These are phyloP conservation scores for Colletotrichum sp. DNA, from an alignment of 2,329 filamentous ascomycete species.

Conservation along the genomic window DNA sequence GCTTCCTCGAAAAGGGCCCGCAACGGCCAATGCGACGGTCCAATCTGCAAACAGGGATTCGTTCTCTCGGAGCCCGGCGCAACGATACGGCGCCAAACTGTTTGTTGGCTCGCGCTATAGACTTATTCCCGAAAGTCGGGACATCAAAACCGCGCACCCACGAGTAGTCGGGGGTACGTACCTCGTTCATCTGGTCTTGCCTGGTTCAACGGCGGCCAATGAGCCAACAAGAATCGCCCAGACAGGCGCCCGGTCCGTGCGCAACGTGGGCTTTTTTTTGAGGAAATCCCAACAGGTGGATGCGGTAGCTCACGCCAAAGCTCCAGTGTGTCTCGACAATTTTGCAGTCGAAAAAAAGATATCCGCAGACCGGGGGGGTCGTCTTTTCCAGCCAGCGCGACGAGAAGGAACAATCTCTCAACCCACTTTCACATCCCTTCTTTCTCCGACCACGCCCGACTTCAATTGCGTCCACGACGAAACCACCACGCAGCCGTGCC, in stretches of 20 bases:
- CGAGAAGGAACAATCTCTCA: not conserved
- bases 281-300: slow-evolving; percentile 17
- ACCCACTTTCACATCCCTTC: slow-evolving; percentile 13
- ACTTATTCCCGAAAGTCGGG: not conserved
- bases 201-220: not conserved
- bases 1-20: not conserved
- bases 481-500: not conserved
- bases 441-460: slow-evolving; percentile 5
- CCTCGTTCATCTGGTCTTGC: not conserved
- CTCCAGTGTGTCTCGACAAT: slow-evolving; percentile 8
- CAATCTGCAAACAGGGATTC: not conserved
- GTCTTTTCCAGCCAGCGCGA: not conserved
- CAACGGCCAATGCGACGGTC: not conserved
- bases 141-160: not conserved
- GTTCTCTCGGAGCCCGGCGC: slow-evolving; percentile 6
- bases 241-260: not conserved
- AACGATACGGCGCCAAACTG: slow-evolving; percentile 1
- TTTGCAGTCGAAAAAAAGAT: not conserved
- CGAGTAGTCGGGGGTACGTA: not conserved
- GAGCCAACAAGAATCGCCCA: not conserved
- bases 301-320: slow-evolving; percentile 12
- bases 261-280: not conserved
- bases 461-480: not conserved
- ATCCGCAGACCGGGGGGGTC: not conserved
- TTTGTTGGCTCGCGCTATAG: not conserved